Conservation (phyloP, 352 stramenopile species). For the Lagenidium sp. region DNA sequence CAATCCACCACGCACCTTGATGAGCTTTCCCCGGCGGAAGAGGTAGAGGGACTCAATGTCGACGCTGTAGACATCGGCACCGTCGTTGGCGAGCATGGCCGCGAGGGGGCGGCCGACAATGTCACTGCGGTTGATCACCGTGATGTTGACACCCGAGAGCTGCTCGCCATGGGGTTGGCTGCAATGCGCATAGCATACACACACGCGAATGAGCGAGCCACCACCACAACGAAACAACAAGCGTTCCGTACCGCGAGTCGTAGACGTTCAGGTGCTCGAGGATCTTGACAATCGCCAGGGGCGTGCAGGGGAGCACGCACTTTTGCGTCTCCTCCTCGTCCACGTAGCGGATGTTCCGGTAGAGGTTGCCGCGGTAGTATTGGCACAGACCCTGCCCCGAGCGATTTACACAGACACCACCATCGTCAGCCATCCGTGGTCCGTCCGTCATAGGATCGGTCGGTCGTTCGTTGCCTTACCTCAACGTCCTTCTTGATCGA, state of each 20-base stretch:
- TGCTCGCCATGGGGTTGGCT: conserved; percentile 41
- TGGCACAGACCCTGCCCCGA: conserved; percentile 92
- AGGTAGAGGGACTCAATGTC: conserved; percentile 95
- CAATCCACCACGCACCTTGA: conserved; percentile 19
- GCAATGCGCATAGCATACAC: not conserved
- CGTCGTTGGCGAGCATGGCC: conserved; percentile 94
- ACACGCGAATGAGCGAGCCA: too few relatives aligned
- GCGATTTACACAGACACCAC: too few relatives aligned
- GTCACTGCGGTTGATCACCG: conserved; percentile 96
- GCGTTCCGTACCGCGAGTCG: conserved; percentile 36
- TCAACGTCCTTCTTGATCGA: conserved; percentile 97
- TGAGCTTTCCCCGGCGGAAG: conserved; percentile 89
- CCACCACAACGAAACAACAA: not conserved
- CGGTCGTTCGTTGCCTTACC: too few relatives aligned
- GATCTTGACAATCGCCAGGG: conserved; percentile 94
- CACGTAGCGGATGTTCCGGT: conserved; percentile 95
- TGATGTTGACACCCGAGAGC: conserved; percentile 84
- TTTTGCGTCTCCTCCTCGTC: conserved; percentile 89
- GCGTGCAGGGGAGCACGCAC: conserved; percentile 96
- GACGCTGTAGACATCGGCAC: conserved; percentile 92
- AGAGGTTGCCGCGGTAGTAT: conserved; percentile 95
- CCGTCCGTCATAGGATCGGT: too few relatives aligned
- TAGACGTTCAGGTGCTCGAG: conserved; percentile 89
- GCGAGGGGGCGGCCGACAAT: conserved; percentile 94
- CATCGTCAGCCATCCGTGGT: too few relatives aligned